Conservation (phyloP, 1,284 basidiomycete genomes). For the Malassezia arunalokei region DNA sequence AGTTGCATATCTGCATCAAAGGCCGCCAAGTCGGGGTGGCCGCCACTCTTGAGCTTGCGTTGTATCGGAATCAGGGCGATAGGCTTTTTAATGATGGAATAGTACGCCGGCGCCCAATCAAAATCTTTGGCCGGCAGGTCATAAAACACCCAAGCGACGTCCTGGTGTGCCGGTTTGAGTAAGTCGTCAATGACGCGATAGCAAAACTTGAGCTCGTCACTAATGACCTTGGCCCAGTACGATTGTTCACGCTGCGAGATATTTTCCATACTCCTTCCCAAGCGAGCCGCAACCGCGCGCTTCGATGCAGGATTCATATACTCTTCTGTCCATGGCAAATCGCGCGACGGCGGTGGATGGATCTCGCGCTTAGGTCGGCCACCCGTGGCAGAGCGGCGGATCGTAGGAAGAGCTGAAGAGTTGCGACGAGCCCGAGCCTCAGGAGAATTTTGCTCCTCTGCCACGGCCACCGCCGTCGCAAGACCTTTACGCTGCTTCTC, state of each 20-base stretch:
- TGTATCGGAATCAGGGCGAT: conserved; percentile 57
- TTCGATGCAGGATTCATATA: conserved; percentile 21
- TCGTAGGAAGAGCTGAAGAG: conserved; percentile 65
- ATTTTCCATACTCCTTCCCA: conserved; percentile 22
- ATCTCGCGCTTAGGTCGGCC: conserved; percentile 92
- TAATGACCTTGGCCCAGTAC: conserved; percentile 58
- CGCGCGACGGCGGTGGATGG: conserved; percentile 83
- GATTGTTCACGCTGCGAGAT: conserved; percentile 45
- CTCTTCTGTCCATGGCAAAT: conserved; percentile 67
- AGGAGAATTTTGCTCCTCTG: conserved; percentile 21
- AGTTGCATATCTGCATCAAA: conserved; percentile 84
- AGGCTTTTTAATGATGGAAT: conserved; percentile 79
- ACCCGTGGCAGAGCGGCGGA: conserved; percentile 55
- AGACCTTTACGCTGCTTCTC: conserved; percentile 60
- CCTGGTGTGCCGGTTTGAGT: conserved; percentile 61
- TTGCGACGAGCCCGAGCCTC: conserved; percentile 53
- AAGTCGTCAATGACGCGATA: conserved; percentile 64
- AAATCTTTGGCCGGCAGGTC: conserved; percentile 74
- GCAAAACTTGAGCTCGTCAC: conserved; percentile 76
- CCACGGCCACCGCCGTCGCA: conserved; percentile 48
- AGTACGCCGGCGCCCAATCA: conserved; percentile 69
- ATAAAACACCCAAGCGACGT: conserved; percentile 72
- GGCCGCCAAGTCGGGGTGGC: conserved; percentile 63
- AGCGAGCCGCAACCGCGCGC: conserved; percentile 11
- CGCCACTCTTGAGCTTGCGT: conserved; percentile 62